phyloP scores from a whole-genome alignment of 495 filamentous ascomycete species.

The Aspergillus ostianus region DNA sequence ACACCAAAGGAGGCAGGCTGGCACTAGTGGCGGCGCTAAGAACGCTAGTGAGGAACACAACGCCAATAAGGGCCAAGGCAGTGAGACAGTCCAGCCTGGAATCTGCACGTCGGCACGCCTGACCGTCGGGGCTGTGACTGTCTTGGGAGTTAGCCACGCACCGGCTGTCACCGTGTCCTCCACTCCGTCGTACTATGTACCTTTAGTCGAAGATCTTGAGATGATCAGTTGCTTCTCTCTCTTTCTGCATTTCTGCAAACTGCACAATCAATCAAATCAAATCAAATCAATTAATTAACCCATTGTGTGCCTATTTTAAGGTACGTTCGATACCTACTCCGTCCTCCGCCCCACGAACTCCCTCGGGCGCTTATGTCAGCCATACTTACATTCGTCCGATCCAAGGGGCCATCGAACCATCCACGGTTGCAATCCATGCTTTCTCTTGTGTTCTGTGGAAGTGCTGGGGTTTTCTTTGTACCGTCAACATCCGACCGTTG shows the following conservation, averaged over 20 bases:
- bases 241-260: too few species aligned
- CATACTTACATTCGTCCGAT: not conserved
- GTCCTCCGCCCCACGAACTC: not conserved
- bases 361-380: not conserved
- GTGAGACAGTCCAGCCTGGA: not conserved
- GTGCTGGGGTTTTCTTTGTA: too few species aligned
- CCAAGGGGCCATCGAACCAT: not conserved
- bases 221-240: too few species aligned
- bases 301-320: not conserved
- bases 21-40: too few species aligned
- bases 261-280: too few species aligned
- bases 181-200: too few species aligned
- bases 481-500: too few species aligned
- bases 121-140: not conserved
- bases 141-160: not conserved
- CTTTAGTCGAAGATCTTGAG: too few species aligned
- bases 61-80: not conserved
- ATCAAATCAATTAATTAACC: not conserved
- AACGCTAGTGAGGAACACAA: too few species aligned
- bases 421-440: not conserved
- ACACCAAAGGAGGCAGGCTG: not conserved
- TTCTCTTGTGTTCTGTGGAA: not conserved
- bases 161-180: too few species aligned
- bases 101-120: not conserved
- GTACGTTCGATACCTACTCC: not conserved